Base-by-base conservation (phyloP, 495 filamentous ascomycete species). In the Terfezia claveryi region DNA sequence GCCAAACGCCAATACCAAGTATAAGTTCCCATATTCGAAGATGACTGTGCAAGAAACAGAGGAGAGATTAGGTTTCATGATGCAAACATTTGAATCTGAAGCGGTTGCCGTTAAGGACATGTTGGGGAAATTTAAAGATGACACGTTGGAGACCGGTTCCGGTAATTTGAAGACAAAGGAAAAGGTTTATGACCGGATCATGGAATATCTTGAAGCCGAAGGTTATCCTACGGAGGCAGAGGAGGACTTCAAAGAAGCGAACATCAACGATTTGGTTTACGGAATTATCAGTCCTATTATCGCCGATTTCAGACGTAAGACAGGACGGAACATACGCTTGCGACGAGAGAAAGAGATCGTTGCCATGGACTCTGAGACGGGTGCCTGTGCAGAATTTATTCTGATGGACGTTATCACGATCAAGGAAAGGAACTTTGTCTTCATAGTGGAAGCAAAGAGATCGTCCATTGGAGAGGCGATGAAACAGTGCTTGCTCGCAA, bases 171-270 rank as follows among this genome's bases (percentile, higher is more conserved):
- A 46, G 41, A 46, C 17, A 17, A 58, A 52, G 37, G 37, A 53
- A 17, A 49, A n/a, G 54, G 54, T 56, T 16, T 56, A 53, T 56
- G 49, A 53, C 23, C 10, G 10, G 10, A 37, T 53, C 37, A n/a
- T 54, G 20, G 37, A 56, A 12, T 38, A 52, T 59, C 49, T 56
- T 59, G 38, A 56, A 17, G n/a, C 36, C 14, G 54, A 59, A 53
- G 54, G 50, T 11, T 59, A 56, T 41, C 57, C 54, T 36, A 54
- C 56, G n/a, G 57, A 56, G 54, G 17, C 23, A 32, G 38, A 54
- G 49, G 8, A 36, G 7, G 49, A 59, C 23, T 59, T 59, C 10
- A 54, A 54, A 36, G 57, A 56, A 50, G 49, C 38, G 17, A 56
- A 51, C 14, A 2, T 50, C 17, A 59, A 36, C 32, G 38, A 56